A percentile compares a stretch with the other conserved stretches of the same genome.
Evolutionary conservation across 306 rosid genomes (phyloP).

Genomic region (Alnus glutinosa): DNA sequence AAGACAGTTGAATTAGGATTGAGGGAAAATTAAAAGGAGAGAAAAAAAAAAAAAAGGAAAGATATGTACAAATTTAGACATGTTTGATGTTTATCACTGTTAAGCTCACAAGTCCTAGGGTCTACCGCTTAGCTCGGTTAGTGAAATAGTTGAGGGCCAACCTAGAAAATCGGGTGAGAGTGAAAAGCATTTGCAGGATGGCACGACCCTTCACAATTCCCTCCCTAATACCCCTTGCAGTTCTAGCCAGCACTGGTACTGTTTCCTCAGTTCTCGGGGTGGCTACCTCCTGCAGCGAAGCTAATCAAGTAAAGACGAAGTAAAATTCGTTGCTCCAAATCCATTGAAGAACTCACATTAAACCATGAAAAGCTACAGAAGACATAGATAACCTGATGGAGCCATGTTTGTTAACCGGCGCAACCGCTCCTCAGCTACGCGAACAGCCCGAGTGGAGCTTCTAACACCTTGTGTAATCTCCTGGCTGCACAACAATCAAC

Average conservation of each 20-base stretch:
- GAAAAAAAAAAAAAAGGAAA: background rate
- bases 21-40: background rate
- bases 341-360: slow-evolving; percentile 8
- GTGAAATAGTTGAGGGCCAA: slow-evolving; percentile 52
- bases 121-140: slow-evolving; percentile 37
- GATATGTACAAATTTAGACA: slow-evolving; percentile 15
- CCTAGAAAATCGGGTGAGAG: slow-evolving; percentile 53
- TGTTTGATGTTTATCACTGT: slow-evolving; percentile 22
- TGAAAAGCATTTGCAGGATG: slow-evolving; percentile 59
- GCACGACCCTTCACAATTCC: slow-evolving; percentile 77
- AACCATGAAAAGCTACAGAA: slow-evolving; percentile 2
- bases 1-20: no score
- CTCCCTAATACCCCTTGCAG: slow-evolving; percentile 59
- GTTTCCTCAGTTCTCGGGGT: slow-evolving; percentile 37
- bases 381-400: slow-evolving; percentile 59
- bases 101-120: slow-evolving; percentile 19
- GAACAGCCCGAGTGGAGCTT: slow-evolving; percentile 78
- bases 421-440: slow-evolving; percentile 69
- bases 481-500: slow-evolving; percentile 56
- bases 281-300: slow-evolving; percentile 58
- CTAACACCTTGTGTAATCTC: slow-evolving; percentile 81
- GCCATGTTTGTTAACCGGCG: slow-evolving; percentile 57
- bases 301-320: slow-evolving; percentile 64
- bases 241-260: slow-evolving; percentile 59
- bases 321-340: slow-evolving; percentile 38